Evolutionary conservation across 495 filamentous ascomycete genomes (phyloP), one percentile per base, ranked within the genome.

Genomic region (Xylaria castorea): DNA sequence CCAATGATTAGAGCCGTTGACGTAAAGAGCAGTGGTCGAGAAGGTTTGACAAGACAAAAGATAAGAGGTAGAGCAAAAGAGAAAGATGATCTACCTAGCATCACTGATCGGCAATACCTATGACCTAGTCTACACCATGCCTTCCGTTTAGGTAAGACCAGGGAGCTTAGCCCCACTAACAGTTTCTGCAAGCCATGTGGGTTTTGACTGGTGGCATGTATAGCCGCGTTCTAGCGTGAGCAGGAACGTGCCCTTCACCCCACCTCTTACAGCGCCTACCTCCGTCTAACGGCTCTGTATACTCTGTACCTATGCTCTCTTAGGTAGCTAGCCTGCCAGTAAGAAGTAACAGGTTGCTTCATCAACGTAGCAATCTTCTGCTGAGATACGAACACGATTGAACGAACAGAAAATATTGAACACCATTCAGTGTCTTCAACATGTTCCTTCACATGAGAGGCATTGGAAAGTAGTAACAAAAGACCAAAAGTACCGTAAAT

Each of bases 151-250:
- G 55, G 55, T 58, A 34, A 58, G 55, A 58, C 18, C 20, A n/a
- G 27, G 46, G 40, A 53, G 18, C 5, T 14, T 38, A 14, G 27
- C 40, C 55, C 67, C 55, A 38, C 67, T 44, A 46, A 48, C 67
- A 70, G 51, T 61, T 57, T 70, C 67, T 70, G 67, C 67, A 68
- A 61, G 67, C 67, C 55, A 70, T 70, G 67, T 70, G 67, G 67
- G 51, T 48, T 68, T 50, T 6, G 5, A 20, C 46, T 11, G 12
- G 8, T 42, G 38, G 38, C 38, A 42, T 42, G 38, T 12, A 42
- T 42, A 63, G 36, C 60, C 34, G 20, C 36, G 3, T 38, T 22
- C 60, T 63, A 44, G 61, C 61, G 61, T 64, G 61, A 64, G 61
- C 61, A 25, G 11, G 60, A 42, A 62, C 60, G 34, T 14, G 11